phyloP scores from a whole-genome alignment of 1,284 basidiomycete species.

The Puccinia novopanici region DNA sequence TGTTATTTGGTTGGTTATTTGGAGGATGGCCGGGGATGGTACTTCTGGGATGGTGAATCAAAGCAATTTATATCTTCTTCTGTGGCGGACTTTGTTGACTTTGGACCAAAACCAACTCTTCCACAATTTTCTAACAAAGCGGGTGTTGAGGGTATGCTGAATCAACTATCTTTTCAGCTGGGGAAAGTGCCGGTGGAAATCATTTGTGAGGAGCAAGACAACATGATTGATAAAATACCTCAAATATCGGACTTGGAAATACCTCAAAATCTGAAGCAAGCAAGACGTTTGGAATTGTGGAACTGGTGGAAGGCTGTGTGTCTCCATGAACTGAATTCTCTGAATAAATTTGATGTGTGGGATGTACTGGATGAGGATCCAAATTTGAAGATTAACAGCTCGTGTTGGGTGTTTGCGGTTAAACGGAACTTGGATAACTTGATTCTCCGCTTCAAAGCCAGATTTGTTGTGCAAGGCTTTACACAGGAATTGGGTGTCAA shows the following conservation, averaged over 20 bases:
- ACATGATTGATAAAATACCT: not conserved
- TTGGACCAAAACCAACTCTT: not conserved
- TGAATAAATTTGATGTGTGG: constrained; percentile 18
- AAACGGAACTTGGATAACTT: constrained; percentile 1
- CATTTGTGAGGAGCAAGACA: constrained; percentile 11
- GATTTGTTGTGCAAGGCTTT: too few species aligned
- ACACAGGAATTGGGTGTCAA: too few species aligned
- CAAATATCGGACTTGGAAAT: not conserved
- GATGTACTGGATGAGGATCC: not conserved
- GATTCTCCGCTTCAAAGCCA: constrained; percentile 4
- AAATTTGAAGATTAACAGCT: not conserved
- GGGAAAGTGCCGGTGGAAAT: constrained; percentile 5
- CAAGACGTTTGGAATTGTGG: not conserved
- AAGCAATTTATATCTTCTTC: not conserved
- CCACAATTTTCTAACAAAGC: not conserved
- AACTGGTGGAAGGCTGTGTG: not conserved
- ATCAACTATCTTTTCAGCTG: not conserved
- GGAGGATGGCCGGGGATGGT: constrained; percentile 9
- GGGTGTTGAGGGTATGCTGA: not conserved
- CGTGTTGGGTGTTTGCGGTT: not conserved
- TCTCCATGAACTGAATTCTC: not conserved
- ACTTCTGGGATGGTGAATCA: not conserved
- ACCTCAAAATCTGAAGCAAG: constrained; percentile 9
- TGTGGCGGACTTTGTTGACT: constrained; percentile 1
- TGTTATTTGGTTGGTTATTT: not conserved